Percentiles rank a stretch among this genome's conserved stretches.
phyloP scores from a whole-genome alignment of 345 rosid genomes.

The Eucalyptus marginata region DNA sequence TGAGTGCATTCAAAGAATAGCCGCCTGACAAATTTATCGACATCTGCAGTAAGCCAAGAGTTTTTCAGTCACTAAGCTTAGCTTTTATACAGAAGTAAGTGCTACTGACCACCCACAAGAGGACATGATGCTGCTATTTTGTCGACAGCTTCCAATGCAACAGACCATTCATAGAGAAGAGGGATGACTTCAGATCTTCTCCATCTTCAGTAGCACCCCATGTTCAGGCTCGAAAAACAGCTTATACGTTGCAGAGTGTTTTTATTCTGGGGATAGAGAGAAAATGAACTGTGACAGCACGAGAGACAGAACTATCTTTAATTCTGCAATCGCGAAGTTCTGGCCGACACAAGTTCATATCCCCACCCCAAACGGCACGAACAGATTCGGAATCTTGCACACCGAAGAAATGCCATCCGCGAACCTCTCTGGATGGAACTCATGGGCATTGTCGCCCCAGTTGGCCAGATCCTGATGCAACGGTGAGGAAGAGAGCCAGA shows the following conservation, averaged over 20 bases:
- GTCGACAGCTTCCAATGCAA: not conserved
- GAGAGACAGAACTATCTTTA: constrained; percentile 7
- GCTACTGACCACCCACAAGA: not conserved
- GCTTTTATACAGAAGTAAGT: not conserved
- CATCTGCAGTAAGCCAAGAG: not conserved
- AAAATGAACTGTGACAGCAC: constrained; percentile 6
- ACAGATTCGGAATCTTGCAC: not conserved
- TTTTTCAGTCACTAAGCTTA: not conserved
- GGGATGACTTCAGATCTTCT: not conserved
- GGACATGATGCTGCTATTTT: not conserved
- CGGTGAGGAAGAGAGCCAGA: constrained; percentile 1
- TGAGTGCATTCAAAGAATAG: not conserved
- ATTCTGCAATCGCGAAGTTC: constrained; percentile 5
- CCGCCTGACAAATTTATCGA: not conserved
- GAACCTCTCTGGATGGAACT: constrained; percentile 14
- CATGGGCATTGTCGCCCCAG: constrained; percentile 11
- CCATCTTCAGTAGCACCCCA: constrained; percentile 3
- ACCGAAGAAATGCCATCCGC: not conserved
- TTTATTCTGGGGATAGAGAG: constrained; percentile 1
- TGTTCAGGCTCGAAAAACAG: constrained; percentile 6
- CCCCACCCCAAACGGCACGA: constrained; percentile 3
- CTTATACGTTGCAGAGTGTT: not conserved
- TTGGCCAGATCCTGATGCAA: constrained; percentile 1
- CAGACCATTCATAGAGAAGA: not conserved
- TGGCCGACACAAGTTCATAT: constrained; percentile 4